These are phyloP conservation scores for Acer saccharum DNA, from an alignment of 345 rosid species.

Conservation along the genomic window DNA sequence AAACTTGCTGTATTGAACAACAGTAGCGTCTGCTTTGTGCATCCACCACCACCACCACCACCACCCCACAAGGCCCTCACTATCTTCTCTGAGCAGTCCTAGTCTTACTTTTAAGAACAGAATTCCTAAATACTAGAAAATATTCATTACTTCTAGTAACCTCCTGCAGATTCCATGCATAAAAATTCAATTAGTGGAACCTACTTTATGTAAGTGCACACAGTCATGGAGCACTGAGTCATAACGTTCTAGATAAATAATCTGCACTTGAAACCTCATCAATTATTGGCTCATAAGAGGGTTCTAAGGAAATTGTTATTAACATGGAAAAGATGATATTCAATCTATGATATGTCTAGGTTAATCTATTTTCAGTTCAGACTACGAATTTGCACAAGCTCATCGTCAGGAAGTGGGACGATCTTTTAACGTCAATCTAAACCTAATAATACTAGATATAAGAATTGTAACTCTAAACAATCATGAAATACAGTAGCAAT, in stretches of 20 bases:
- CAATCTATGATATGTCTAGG: background rate
- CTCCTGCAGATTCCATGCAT: background rate
- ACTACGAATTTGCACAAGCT: background rate
- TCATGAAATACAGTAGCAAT: background rate
- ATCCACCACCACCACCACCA: background rate
- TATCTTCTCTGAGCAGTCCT: background rate
- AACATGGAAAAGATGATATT: background rate
- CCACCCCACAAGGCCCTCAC: background rate
- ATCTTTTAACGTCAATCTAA: background rate
- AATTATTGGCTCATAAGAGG: background rate
- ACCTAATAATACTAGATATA: background rate
- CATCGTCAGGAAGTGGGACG: background rate
- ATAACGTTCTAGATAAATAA: background rate
- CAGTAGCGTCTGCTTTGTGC: background rate
- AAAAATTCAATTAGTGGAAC: conserved; percentile 5
- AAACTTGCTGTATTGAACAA: background rate
- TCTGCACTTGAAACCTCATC: background rate
- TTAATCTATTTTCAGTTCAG: background rate
- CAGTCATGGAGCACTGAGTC: background rate
- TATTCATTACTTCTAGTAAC: background rate
- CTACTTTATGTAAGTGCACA: background rate
- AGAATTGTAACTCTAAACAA: background rate
- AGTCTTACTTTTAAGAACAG: background rate
- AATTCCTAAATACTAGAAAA: background rate
- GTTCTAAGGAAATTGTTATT: background rate